phyloP scores from a whole-genome alignment of 139 green algal genomes.

The Auxenochlorella pyrenoidosa region DNA sequence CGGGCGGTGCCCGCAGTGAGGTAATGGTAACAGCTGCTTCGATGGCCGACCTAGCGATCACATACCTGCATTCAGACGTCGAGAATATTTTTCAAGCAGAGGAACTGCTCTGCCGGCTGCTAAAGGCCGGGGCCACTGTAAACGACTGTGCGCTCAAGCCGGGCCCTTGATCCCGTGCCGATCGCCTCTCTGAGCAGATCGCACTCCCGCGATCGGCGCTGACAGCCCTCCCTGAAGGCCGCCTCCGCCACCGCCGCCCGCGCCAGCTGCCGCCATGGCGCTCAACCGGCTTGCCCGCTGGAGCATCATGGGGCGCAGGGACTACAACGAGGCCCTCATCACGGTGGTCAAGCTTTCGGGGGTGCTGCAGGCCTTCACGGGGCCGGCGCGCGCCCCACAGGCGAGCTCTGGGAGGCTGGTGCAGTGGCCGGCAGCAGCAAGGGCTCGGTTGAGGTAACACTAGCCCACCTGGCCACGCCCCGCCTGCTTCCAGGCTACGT shows the following conservation, averaged over 20 bases:
- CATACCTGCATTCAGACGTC: too few species aligned
- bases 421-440: too few species aligned
- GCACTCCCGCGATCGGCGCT: background rate
- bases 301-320: conserved; percentile 34
- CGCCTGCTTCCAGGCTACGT: background rate
- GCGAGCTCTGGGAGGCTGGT: background rate
- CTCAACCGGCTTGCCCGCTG: conserved; percentile 30
- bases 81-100: too few species aligned
- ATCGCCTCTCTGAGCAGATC: background rate
- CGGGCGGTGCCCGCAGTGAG: too few species aligned
- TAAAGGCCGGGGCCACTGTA: too few species aligned
- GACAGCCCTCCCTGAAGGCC: background rate
- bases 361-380: conserved; percentile 24
- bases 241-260: background rate
- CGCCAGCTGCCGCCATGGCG: background rate
- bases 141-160: too few species aligned
- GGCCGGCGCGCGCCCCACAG: conserved; percentile 13
- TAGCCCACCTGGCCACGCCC: background rate
- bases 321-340: conserved; percentile 37
- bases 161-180: too few species aligned
- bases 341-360: conserved; percentile 44
- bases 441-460: too few species aligned
- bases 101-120: too few species aligned
- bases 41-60: too few species aligned
- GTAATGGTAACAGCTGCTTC: too few species aligned